A percentile compares a stretch with the other conserved stretches of the same genome.
phyloP scores from a whole-genome alignment of 2,329 filamentous ascomycete genomes.

The Cordyceps javanica region DNA sequence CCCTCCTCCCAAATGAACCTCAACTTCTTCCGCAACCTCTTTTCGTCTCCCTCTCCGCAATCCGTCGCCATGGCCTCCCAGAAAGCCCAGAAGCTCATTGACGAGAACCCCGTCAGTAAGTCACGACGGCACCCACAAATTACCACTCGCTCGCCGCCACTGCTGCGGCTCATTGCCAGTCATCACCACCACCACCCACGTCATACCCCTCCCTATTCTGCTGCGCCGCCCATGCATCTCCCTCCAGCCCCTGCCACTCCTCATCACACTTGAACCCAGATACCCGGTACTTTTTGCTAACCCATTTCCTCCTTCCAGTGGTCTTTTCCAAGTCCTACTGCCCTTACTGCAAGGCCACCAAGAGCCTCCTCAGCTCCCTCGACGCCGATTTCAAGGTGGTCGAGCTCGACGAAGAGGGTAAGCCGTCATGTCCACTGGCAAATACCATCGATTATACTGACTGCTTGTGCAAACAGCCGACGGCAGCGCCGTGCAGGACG shows the following conservation, averaged over 20 bases:
- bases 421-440: conserved; percentile 33
- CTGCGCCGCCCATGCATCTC: background rate
- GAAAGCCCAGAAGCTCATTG: conserved; percentile 81
- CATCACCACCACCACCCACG: background rate
- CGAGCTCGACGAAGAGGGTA: conserved; percentile 82
- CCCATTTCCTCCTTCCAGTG: conserved; percentile 39
- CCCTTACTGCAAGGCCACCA: conserved; percentile 81
- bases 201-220: background rate
- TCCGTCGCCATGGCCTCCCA: conserved; percentile 72
- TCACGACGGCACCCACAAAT: no score
- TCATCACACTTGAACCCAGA: background rate
- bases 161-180: background rate
- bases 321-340: conserved; percentile 98
- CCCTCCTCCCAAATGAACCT: conserved; percentile 46
- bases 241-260: background rate
- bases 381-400: conserved; percentile 68
- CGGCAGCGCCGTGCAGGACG: conserved; percentile 74
- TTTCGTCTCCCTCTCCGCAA: conserved; percentile 52
- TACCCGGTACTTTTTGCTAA: background rate
- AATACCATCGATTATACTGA: conserved; percentile 17
- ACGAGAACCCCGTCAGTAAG: conserved; percentile 79
- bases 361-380: conserved; percentile 62
- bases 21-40: conserved; percentile 68
- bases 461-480: conserved; percentile 54
- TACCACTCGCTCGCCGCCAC: no score